Evolutionary conservation across 1,139 yeast genomes (phyloP).

Genomic region (Wickerhamomyces sp.): DNA sequence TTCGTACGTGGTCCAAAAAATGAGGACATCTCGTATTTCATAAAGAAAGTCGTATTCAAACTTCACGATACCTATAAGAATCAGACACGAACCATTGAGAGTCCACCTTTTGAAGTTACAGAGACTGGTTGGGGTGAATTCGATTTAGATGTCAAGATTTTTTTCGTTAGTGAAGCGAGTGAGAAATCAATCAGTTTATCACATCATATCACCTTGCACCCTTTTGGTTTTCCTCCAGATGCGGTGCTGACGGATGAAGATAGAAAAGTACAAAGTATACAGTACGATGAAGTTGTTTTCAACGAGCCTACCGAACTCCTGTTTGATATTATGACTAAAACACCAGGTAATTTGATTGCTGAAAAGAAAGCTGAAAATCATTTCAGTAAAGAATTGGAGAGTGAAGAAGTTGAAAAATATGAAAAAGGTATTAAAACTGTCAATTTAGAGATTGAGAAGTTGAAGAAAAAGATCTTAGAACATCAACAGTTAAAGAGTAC

Average conservation of each 20-base stretch:
- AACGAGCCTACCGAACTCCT: slow-evolving; percentile 92
- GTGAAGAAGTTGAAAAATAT: slow-evolving; percentile 72
- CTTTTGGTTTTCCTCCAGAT: slow-evolving; percentile 50
- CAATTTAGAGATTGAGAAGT: slow-evolving; percentile 48
- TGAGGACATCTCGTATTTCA: slow-evolving; percentile 75
- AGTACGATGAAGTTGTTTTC: slow-evolving; percentile 89
- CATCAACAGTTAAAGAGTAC: slow-evolving; percentile 34
- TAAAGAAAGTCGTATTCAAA: slow-evolving; percentile 90
- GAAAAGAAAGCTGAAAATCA: slow-evolving; percentile 41
- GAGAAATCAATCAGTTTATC: slow-evolving; percentile 85
- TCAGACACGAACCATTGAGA: slow-evolving; percentile 76
- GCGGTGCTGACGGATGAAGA: slow-evolving; percentile 23
- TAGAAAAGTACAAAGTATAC: slow-evolving; percentile 56
- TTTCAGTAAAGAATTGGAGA: slow-evolving; percentile 56
- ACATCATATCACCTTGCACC: slow-evolving; percentile 89
- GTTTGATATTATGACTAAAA: slow-evolving; percentile 69
- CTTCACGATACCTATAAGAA: slow-evolving; percentile 90
- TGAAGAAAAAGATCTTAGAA: slow-evolving; percentile 45
- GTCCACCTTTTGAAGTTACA: slow-evolving; percentile 90
- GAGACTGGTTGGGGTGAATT: slow-evolving; percentile 99
- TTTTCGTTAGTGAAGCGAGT: slow-evolving; percentile 77
- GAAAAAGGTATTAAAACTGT: slow-evolving; percentile 63
- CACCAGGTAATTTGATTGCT: slow-evolving; percentile 74
- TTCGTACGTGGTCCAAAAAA: slow-evolving; percentile 81
- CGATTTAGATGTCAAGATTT: slow-evolving; percentile 83